Evolutionary conservation across 345 rosid species (phyloP).

Genomic region (Hibiscus tridactylites): DNA sequence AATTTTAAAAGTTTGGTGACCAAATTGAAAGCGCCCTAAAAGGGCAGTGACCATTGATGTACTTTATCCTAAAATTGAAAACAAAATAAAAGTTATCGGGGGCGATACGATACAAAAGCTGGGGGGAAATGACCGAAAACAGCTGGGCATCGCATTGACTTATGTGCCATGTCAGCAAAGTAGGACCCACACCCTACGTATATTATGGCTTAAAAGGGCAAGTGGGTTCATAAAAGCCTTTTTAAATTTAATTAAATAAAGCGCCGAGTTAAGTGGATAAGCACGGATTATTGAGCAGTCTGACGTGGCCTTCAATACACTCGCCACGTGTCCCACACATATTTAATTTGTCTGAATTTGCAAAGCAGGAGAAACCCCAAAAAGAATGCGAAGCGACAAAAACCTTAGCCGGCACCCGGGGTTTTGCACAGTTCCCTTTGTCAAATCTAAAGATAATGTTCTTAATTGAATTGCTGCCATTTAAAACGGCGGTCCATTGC

Average conservation of each 20-base stretch:
- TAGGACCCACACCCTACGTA: conserved; percentile 4
- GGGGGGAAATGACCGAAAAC: neutral
- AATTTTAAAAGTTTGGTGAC: no score
- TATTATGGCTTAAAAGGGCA: neutral
- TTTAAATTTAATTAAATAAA: neutral
- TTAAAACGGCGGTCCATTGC: neutral
- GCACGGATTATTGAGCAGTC: neutral
- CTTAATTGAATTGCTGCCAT: neutral
- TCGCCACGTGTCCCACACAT: neutral
- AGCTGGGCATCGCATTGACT: conserved; percentile 38
- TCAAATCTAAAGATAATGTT: neutral
- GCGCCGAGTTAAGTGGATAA: conserved; percentile 14
- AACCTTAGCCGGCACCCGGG: neutral
- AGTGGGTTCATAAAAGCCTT: neutral
- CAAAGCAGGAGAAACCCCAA: neutral
- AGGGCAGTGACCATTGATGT: no score
- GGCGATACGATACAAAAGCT: conserved; percentile 3
- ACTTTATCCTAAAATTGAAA: no score
- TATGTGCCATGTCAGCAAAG: conserved; percentile 10
- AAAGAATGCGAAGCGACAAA: neutral
- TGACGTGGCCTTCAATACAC: neutral
- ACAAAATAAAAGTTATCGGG: neutral
- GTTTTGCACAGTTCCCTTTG: neutral
- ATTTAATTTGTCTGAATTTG: neutral
- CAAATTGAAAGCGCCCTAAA: no score